Percentiles rank a stretch among this genome's conserved stretches.
Conservation (phyloP, 2,329 filamentous ascomycete genomes). For the Aspergillus aculeatus region DNA sequence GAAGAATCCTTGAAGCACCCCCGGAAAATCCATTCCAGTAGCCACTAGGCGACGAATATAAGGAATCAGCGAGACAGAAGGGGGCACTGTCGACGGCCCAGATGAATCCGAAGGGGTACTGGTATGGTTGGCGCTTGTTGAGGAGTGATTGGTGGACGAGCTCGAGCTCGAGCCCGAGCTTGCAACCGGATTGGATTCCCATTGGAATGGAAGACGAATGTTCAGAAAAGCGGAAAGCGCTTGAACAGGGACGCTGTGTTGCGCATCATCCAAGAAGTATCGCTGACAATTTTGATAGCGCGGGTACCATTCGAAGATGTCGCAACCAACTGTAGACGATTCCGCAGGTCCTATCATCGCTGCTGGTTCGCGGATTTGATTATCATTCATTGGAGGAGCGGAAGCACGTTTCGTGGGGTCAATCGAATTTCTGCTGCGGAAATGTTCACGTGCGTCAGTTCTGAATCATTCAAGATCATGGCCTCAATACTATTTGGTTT, state of each 20-base stretch:
- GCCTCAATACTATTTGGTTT: not conserved
- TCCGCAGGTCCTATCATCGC: slow-evolving; percentile 39
- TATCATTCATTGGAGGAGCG: slow-evolving; percentile 29
- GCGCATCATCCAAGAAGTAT: slow-evolving; percentile 89
- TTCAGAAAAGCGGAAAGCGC: slow-evolving; percentile 88
- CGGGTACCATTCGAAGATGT: slow-evolving; percentile 87
- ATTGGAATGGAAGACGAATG: slow-evolving; percentile 85
- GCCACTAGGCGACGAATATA: slow-evolving; percentile 88
- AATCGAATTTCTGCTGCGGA: slow-evolving; percentile 21
- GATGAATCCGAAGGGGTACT: slow-evolving; percentile 32
- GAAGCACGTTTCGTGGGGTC: slow-evolving; percentile 16
- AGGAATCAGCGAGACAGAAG: slow-evolving; percentile 69
- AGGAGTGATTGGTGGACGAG: slow-evolving; percentile 40
- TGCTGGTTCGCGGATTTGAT: slow-evolving; percentile 37
- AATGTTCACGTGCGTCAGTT: slow-evolving; percentile 10
- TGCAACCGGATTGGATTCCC: slow-evolving; percentile 50
- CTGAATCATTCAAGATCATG: slow-evolving; percentile 1
- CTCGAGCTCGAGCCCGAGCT: slow-evolving; percentile 32
- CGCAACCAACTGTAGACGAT: slow-evolving; percentile 34
- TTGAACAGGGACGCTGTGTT: slow-evolving; percentile 79
- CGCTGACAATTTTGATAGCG: slow-evolving; percentile 85
- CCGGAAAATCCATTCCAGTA: slow-evolving; percentile 83
- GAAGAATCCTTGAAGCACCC: slow-evolving; percentile 91
- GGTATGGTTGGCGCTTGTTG: slow-evolving; percentile 29
- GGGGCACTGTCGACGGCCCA: slow-evolving; percentile 18